phyloP scores from a whole-genome alignment of 352 stramenopile genomes.

The Phytophthora chlamydospora region DNA sequence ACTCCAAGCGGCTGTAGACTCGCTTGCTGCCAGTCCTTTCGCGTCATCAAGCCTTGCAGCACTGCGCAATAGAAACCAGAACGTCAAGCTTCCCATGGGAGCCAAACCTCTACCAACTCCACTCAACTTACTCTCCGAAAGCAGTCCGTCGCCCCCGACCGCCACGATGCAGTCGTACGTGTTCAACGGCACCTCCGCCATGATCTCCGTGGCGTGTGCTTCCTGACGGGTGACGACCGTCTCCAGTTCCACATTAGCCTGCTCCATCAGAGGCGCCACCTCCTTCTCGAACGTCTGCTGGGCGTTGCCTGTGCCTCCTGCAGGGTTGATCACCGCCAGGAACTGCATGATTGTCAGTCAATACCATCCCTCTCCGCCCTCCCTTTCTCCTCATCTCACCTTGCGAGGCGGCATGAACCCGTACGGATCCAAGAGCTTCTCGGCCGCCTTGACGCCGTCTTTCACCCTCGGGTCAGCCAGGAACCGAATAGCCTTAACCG shows the following conservation, averaged over 20 bases:
- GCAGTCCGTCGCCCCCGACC: slow-evolving; percentile 71
- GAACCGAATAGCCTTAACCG: slow-evolving; percentile 51
- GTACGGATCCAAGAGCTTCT: slow-evolving; percentile 49
- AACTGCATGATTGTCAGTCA: slow-evolving; percentile 39
- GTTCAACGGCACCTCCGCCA: slow-evolving; percentile 44
- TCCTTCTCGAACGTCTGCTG: slow-evolving; percentile 55
- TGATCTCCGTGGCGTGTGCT: slow-evolving; percentile 65
- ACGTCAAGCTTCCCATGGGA: slow-evolving; percentile 7
- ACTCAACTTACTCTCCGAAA: slow-evolving; percentile 66
- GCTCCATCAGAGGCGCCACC: slow-evolving; percentile 59
- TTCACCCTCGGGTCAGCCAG: slow-evolving; percentile 48
- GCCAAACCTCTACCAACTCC: not conserved
- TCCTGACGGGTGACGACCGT: slow-evolving; percentile 55
- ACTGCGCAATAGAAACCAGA: slow-evolving; percentile 42
- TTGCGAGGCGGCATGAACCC: slow-evolving; percentile 31
- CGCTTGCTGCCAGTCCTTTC: slow-evolving; percentile 62
- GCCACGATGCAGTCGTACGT: slow-evolving; percentile 71
- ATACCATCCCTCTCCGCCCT: not conserved
- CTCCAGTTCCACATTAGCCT: slow-evolving; percentile 63
- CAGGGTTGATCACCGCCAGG: slow-evolving; percentile 74
- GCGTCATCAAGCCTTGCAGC: slow-evolving; percentile 74
- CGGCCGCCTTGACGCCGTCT: slow-evolving; percentile 21
- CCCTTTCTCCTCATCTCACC: slow-evolving; percentile 4
- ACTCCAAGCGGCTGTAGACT: slow-evolving; percentile 61
- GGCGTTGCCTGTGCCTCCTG: slow-evolving; percentile 58